phyloP scores from a whole-genome alignment of 495 filamentous ascomycete genomes.

The Sphaerosporella brunnea region DNA sequence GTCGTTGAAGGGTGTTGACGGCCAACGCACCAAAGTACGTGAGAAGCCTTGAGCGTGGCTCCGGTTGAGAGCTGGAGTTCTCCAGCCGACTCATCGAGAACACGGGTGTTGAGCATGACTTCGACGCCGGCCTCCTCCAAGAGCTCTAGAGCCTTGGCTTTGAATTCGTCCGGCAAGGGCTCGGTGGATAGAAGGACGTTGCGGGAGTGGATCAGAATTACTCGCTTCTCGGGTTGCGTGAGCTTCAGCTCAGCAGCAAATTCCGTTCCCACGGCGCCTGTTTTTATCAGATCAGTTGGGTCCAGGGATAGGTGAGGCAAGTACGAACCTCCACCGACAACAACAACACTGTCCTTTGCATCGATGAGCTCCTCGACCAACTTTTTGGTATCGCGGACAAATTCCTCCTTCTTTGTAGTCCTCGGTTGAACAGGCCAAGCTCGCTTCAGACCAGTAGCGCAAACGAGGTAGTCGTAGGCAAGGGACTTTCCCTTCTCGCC shows the following conservation, averaged over 20 bases:
- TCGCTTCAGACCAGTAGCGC: constrained; percentile 41
- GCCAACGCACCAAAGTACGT: constrained; percentile 35
- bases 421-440: constrained; percentile 47
- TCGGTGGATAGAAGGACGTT: constrained; percentile 45
- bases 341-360: constrained; percentile 35
- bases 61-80: constrained; percentile 41
- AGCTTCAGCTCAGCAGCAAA: constrained; percentile 51
- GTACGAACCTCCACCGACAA: constrained; percentile 38
- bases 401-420: constrained; percentile 35
- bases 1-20: not conserved
- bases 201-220: constrained; percentile 52
- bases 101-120: constrained; percentile 35
- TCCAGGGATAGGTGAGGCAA: not conserved
- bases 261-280: constrained; percentile 52
- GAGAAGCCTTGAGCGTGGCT: constrained; percentile 33
- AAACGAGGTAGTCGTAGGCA: constrained; percentile 48
- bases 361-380: constrained; percentile 30
- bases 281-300: not conserved
- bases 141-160: constrained; percentile 32
- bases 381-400: constrained; percentile 36
- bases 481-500: constrained; percentile 27
- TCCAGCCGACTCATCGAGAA: constrained; percentile 26
- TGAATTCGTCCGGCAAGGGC: constrained; percentile 47
- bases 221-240: constrained; percentile 36
- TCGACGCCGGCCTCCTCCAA: constrained; percentile 39